Conservation (phyloP, 805 yeast genomes). For the Candida boidinii region DNA sequence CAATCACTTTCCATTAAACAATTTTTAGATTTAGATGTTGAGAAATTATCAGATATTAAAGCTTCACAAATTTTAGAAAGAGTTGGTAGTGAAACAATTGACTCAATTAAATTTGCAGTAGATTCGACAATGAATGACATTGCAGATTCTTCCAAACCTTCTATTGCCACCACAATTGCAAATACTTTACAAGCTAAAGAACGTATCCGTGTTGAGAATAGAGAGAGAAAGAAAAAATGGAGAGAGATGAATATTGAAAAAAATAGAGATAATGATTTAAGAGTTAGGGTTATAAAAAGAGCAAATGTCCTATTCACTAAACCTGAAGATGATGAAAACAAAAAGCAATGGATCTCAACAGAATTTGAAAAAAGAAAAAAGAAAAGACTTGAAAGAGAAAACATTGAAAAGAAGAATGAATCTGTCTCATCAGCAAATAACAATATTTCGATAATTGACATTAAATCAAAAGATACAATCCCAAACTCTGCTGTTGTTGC, state of each 20-base stretch:
- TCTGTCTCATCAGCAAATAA: not conserved
- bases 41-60: no score
- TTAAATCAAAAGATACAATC: no score
- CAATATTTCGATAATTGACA: conserved; percentile 4
- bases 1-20: no score
- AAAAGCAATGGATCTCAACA: conserved; percentile 58
- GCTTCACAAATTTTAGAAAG: conserved; percentile 6
- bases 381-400: conserved; percentile 41
- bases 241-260: conserved; percentile 70
- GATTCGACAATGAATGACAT: no score
- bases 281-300: conserved; percentile 67
- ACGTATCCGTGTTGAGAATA: conserved; percentile 54
- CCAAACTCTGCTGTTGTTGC: no score
- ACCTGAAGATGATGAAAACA: conserved; percentile 42
- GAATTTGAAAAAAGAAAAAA: conserved; percentile 64
- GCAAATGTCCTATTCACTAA: conserved; percentile 64
- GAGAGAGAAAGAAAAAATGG: conserved; percentile 79
- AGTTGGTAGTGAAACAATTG: conserved; percentile 7
- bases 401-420: not conserved
- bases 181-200: conserved; percentile 35
- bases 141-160: not conserved
- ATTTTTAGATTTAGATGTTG: no score
- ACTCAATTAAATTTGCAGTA: conserved; percentile 10
- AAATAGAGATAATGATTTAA: conserved; percentile 81
- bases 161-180: not conserved